phyloP scores from a whole-genome alignment of 805 yeast genomes.

The Metschnikowia santaceciliae region DNA sequence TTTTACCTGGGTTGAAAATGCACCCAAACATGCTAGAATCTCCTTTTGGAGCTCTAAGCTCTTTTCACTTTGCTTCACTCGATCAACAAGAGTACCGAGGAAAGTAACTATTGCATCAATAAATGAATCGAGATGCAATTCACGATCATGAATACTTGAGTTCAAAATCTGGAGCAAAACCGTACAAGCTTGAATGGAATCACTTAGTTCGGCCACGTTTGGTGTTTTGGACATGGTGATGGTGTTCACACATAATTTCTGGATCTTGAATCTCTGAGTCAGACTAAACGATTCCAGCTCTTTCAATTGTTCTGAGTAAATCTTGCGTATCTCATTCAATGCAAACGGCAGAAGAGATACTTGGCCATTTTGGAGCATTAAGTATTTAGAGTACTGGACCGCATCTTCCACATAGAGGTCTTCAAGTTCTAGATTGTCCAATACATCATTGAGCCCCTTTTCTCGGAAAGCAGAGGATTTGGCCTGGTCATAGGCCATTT shows the following conservation, averaged over 20 bases:
- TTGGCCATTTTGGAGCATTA: neutral
- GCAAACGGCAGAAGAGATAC: slow-evolving; percentile 4
- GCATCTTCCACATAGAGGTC: neutral
- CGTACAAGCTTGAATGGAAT: slow-evolving; percentile 30
- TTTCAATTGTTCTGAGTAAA: slow-evolving; percentile 1
- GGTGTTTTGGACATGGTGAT: slow-evolving; percentile 19
- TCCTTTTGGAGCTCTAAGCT: slow-evolving; percentile 1
- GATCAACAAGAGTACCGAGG: slow-evolving; percentile 30
- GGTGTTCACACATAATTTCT: slow-evolving; percentile 26
- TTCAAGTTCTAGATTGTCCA: neutral
- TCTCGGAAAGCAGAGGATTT: neutral
- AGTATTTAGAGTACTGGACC: neutral
- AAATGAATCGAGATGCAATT: slow-evolving; percentile 44
- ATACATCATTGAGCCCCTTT: neutral
- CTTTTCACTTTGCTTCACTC: slow-evolving; percentile 16
- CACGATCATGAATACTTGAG: slow-evolving; percentile 38
- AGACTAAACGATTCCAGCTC: slow-evolving; percentile 21
- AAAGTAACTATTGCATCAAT: slow-evolving; percentile 39
- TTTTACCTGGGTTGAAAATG: slow-evolving; percentile 15
- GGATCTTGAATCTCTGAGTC: slow-evolving; percentile 17
- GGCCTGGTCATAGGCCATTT: neutral
- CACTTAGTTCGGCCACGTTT: slow-evolving; percentile 18
- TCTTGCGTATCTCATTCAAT: slow-evolving; percentile 1
- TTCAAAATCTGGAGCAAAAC: slow-evolving; percentile 40
- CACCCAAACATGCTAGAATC: slow-evolving; percentile 6